phyloP scores from a whole-genome alignment of 2,329 filamentous ascomycete genomes.

The Fusarium tjaetaba region DNA sequence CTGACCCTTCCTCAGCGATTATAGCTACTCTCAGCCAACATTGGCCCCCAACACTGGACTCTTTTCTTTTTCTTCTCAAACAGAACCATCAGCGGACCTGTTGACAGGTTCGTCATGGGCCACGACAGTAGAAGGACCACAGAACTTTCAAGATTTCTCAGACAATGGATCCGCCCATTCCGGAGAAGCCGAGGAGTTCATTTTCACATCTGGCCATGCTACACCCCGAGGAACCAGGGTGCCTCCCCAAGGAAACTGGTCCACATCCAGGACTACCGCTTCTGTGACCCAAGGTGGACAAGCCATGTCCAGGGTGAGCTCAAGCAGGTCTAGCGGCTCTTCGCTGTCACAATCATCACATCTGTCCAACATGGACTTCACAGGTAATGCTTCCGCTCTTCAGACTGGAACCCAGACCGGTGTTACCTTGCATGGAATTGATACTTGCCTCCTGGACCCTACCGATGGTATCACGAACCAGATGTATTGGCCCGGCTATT shows the following conservation, averaged over 20 bases:
- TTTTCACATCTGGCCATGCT: slow-evolving; percentile 64
- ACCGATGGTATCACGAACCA: slow-evolving; percentile 58
- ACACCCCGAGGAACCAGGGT: slow-evolving; percentile 61
- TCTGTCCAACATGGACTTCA: slow-evolving; percentile 62
- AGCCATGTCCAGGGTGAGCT: slow-evolving; percentile 53
- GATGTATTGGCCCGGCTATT: slow-evolving; percentile 61
- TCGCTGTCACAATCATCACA: slow-evolving; percentile 62
- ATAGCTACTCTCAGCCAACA: slow-evolving; percentile 64
- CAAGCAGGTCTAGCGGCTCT: slow-evolving; percentile 53
- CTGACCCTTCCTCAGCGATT: slow-evolving; percentile 67
- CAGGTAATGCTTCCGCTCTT: slow-evolving; percentile 60
- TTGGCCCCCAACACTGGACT: slow-evolving; percentile 61
- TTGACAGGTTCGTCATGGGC: slow-evolving; percentile 66
- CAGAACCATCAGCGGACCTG: slow-evolving; percentile 67
- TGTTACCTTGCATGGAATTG: slow-evolving; percentile 57
- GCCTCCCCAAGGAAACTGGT: slow-evolving; percentile 58
- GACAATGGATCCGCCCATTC: slow-evolving; percentile 60
- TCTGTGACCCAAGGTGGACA: slow-evolving; percentile 48
- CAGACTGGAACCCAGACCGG: slow-evolving; percentile 52
- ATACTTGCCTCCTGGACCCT: slow-evolving; percentile 62
- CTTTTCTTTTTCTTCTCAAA: slow-evolving; percentile 68
- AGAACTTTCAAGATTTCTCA: slow-evolving; percentile 66
- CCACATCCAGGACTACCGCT: slow-evolving; percentile 49
- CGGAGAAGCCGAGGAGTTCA: slow-evolving; percentile 65
- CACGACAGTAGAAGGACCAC: slow-evolving; percentile 66